A percentile compares a stretch with the other conserved stretches of the same genome.
These are phyloP conservation scores for Primulina tabacum DNA, from an alignment of 257 asterid species.

Conservation along the genomic window DNA sequence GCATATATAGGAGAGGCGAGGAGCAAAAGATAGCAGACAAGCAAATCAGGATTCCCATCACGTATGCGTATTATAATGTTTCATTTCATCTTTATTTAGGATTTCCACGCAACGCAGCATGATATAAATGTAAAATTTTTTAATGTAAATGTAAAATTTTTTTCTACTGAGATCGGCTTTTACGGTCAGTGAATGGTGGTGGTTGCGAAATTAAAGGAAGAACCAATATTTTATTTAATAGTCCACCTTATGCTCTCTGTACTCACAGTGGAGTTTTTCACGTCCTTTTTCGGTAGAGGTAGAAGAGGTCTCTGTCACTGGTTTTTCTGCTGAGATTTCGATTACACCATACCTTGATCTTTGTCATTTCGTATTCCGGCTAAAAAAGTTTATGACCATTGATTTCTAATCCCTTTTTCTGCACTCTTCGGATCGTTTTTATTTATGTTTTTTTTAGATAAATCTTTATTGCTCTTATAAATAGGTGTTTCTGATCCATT, in stretches of 20 bases:
- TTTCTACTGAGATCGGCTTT: background rate
- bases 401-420: slow-evolving; percentile 47
- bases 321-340: slow-evolving; percentile 26
- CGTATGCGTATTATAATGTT: background rate
- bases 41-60: background rate
- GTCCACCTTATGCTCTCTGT: background rate
- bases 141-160: too few species aligned
- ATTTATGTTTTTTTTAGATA: background rate
- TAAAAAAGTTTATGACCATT: slow-evolving; percentile 41
- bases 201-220: background rate
- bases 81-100: background rate
- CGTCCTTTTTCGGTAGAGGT: slow-evolving; percentile 1
- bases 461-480: slow-evolving; percentile 28
- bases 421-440: slow-evolving; percentile 11
- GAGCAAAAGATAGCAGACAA: background rate
- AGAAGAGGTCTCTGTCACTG: slow-evolving; percentile 34
- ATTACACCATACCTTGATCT: slow-evolving; percentile 24
- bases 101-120: too few species aligned
- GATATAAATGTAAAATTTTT: too few species aligned
- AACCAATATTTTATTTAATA: background rate
- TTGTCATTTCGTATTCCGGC: slow-evolving; percentile 36
- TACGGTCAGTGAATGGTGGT: background rate
- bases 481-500: slow-evolving; percentile 36
- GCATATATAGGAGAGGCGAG: too few species aligned
- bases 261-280: background rate